These are phyloP conservation scores for Aspergillus tubingensis DNA, from an alignment of 2,329 filamentous ascomycete genomes.

Conservation along the genomic window DNA sequence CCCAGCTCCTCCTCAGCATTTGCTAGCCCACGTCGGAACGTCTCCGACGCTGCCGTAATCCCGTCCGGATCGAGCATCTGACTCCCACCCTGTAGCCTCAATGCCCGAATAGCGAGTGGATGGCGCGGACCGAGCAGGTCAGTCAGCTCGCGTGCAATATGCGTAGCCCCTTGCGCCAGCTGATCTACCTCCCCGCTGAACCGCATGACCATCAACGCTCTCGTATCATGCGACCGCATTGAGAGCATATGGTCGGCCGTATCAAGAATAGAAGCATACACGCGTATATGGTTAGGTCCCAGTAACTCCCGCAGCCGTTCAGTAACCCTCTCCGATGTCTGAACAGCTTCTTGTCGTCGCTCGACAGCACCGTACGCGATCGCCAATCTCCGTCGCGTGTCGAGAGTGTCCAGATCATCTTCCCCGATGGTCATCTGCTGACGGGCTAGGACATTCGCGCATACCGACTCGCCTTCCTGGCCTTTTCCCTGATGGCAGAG, in stretches of 20 bases:
- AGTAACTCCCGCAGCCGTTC: constrained; percentile 26
- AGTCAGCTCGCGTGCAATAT: constrained; percentile 25
- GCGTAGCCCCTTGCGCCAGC: constrained; percentile 19
- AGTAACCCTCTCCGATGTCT: constrained; percentile 24
- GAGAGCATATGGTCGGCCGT: constrained; percentile 26
- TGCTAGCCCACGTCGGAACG: constrained; percentile 32
- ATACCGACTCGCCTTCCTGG: constrained; percentile 33
- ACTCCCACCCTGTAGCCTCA: constrained; percentile 26
- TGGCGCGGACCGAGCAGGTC: constrained; percentile 24
- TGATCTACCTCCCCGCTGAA: constrained; percentile 21
- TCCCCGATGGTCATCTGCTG: constrained; percentile 37
- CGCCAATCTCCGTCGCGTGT: constrained; percentile 31
- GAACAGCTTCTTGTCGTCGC: constrained; percentile 27
- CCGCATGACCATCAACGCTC: constrained; percentile 4
- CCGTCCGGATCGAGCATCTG: constrained; percentile 22
- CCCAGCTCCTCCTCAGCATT: constrained; percentile 31
- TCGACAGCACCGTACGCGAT: constrained; percentile 25
- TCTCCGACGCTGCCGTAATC: constrained; percentile 28
- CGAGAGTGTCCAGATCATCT: constrained; percentile 32
- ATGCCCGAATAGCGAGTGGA: constrained; percentile 27
- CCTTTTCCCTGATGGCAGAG: constrained; percentile 27
- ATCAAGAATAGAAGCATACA: constrained; percentile 25
- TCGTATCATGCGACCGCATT: constrained; percentile 17
- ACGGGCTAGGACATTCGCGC: constrained; percentile 34
- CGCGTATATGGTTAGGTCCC: constrained; percentile 31